These are phyloP conservation scores for Citrus glauca DNA, from an alignment of 345 rosid genomes.

Conservation along the genomic window DNA sequence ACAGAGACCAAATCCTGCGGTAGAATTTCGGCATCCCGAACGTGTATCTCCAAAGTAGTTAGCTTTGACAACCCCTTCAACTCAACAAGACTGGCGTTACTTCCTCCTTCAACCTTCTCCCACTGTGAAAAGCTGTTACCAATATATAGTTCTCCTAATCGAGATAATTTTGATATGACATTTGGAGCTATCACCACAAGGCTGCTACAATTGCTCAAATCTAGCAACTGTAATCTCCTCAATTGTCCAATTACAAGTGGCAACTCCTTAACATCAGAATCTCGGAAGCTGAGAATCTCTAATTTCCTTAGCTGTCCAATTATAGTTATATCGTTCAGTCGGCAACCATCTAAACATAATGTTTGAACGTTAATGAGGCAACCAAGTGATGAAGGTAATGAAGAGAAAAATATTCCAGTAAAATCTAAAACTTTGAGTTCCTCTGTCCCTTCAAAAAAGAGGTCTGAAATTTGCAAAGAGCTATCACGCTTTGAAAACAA, in stretches of 20 bases:
- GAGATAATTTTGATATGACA: no score
- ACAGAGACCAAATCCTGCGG: neutral
- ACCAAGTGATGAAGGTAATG: no score
- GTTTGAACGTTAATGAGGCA: neutral
- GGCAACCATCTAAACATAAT: neutral
- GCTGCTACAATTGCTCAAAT: neutral
- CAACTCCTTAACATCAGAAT: rapidly evolving
- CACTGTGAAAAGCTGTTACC: neutral
- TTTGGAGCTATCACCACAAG: neutral
- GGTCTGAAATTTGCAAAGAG: no score
- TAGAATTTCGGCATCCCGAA: slow-evolving; percentile 2
- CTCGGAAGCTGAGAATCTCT: neutral
- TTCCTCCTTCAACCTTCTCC: neutral
- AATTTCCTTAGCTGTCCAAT: neutral
- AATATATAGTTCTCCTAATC: neutral
- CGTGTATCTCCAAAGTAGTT: neutral
- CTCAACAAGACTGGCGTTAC: slow-evolving; percentile 19
- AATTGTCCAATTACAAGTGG: no score
- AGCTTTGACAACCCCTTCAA: slow-evolving; percentile 15
- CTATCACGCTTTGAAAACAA: rapidly evolving
- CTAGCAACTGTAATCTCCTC: no score
- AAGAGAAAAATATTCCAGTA: no score
- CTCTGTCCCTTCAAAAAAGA: no score
- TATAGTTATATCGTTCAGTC: neutral
- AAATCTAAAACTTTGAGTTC: no score